These are phyloP conservation scores for Acmispon strigosus DNA, from an alignment of 306 rosid species.

Conservation along the genomic window DNA sequence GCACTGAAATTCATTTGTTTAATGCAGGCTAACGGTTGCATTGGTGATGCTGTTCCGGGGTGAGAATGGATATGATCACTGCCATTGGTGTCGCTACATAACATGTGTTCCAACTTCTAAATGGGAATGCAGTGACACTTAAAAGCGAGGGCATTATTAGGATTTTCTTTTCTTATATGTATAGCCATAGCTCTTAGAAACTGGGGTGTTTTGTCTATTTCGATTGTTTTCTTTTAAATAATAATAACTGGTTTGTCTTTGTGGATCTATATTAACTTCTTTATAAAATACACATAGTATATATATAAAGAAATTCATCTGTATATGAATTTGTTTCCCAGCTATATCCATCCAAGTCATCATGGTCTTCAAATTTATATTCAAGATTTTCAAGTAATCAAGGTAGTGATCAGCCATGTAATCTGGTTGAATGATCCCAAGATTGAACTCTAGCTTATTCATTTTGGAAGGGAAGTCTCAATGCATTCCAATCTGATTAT, in stretches of 20 bases:
- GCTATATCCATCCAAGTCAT: not conserved
- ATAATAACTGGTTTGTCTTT: conserved; percentile 3
- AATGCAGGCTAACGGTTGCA: conserved; percentile 47
- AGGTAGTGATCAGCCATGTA: too few relatives aligned
- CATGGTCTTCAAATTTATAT: not conserved
- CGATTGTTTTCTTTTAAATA: not conserved
- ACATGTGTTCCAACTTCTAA: conserved; percentile 62
- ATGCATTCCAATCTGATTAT: not conserved
- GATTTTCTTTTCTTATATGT: not conserved
- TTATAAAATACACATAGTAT: not conserved
- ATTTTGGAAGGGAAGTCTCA: not conserved
- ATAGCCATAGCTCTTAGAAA: conserved; percentile 22
- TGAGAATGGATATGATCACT: conserved; percentile 55
- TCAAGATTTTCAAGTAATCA: not conserved
- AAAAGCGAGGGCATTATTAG: not conserved
- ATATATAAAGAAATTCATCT: conserved; percentile 4
- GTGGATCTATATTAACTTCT: conserved; percentile 1
- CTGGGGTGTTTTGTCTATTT: not conserved
- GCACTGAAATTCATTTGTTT: not conserved
- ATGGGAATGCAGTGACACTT: conserved; percentile 51
- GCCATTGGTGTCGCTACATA: conserved; percentile 77
- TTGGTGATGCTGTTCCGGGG: conserved; percentile 64
- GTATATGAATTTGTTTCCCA: conserved; percentile 12
- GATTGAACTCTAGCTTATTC: not conserved
- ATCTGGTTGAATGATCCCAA: not conserved